Base-by-base conservation (phyloP, 768 basidiomycete genomes). In the Lyophyllum decastes region DNA sequence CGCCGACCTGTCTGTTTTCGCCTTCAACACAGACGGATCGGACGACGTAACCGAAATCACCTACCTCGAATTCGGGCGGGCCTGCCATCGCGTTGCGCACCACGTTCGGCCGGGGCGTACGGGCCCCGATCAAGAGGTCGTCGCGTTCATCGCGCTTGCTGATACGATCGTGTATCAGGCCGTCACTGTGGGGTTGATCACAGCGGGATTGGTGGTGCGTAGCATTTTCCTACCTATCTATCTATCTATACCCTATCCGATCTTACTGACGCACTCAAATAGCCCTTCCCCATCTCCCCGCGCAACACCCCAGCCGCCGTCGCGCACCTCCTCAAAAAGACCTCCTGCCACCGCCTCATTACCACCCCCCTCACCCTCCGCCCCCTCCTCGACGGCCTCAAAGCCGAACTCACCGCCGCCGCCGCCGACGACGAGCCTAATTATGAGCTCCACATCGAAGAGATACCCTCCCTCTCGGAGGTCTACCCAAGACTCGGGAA, bases 271-370 rank as follows among this genome's bases (percentile, higher is more conserved):
- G 30, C 30, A 17, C 16, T 11, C 16, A 26, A 33, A 24, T 8
- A 59, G 58, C 58, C 58, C 19, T 59, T 59, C n/a, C 53, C 54
- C 1, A 55, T 59, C 30, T 77, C 75, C 11, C 73, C 74, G 24
- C 70, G 76, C 10, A 74, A 75, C 50, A 72, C 76, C 0, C 63
- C 76, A 1, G 68, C 67, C 3, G 77, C 71, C 0, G 65, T 76
- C 38, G 60, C 72, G 41, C 64, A 73, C 27, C 63, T 79, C 25
- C 63, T 83, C 49, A 68, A 64, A 44, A 69, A 76, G 52, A 70
- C 75, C 1, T 68, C 68, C 19, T 80, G 75, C 44, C 73, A 70
- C 54, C 71, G 74, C 48, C 34, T 82, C 24, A 65, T 82, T 8
- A 64, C 73, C 0, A 76, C 78, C 0, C 61, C 64, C 14, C 55